Evolutionary conservation across 441 rosid genomes (phyloP), one percentile per base, ranked within the genome.

Genomic region (Biscutella laevigata): DNA sequence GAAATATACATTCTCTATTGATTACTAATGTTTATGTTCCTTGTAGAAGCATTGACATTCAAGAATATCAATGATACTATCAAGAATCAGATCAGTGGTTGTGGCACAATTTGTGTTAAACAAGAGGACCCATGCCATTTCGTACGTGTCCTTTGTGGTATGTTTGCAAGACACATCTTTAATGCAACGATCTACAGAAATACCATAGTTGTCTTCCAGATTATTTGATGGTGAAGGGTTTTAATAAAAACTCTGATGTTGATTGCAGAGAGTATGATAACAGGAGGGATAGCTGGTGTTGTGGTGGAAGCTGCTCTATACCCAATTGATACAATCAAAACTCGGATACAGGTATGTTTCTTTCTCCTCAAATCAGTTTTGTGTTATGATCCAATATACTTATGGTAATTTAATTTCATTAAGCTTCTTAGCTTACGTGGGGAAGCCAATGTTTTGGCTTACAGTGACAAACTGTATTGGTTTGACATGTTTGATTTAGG

Each of bases 311-410:
- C 84, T 24, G 80, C 84, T 64, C 54, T 83, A 33, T 83, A 83
- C 59, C 91, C 87, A 32, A 80, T 83, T 47, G 91, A 80, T 57
- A 83, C 91, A 1, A 83, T 83, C 69, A 83, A 83, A 77, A 83
- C 91, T 13, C 70, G 84, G 39, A 61, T 83, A 16, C 91, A 80
- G 71, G 91, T 74, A 44, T 49, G 65, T 52, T 53, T n/a, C n/a
- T 76, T 68, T 47, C 38, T 48, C 20, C 13, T 19, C 5, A 6
- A n/a, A 6, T 28, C 8, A 13, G 0, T n/a, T 50, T 2, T 8
- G 20, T 27, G 33, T 33, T 42, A n/a, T 7, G 36, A 19, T 25
- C 50, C 20, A 5, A 25, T 5, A 11, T 14, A 32, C 24, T 32
- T 7, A n/a, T 30, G 0, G 6, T 10, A 13, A 4, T 35, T 0